Evolutionary conservation across 2,329 filamentous ascomycete species (phyloP), one percentile per base, ranked within the genome.

Genomic region (Pyrenophora graminea): DNA sequence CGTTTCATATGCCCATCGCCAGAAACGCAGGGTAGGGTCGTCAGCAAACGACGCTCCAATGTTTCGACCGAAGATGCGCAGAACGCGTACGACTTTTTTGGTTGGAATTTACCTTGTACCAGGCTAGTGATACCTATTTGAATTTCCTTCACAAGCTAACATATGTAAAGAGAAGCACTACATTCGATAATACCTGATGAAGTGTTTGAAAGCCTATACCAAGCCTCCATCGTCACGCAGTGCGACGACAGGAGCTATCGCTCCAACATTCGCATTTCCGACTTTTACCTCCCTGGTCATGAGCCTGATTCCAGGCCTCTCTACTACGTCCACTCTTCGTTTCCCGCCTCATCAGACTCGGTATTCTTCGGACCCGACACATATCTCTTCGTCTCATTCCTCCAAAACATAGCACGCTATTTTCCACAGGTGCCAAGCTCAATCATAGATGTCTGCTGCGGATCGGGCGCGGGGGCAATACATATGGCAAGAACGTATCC

Each of bases 341-440:
- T 61, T 30, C 62, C 62, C 3, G 56, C 58, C 3, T 48, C 61
- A 1, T 51, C 62, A 18, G 58, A 63, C 34, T 53, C 62, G 3
- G 61, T 65, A 2, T 63, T 65, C 52, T 65, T 62, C 25, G 62
- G 62, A 4, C 62, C 62, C 2, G 62, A 65, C 31, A 65, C 62
- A 4, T 65, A 65, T 39, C 55, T 63, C 10, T 65, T 62, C n/a
- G 48, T 57, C 3, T 49, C 51, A 10, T 63, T 62, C 39, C 47
- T 65, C n/a, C 45, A 56, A 30, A 48, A 41, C 12, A 50, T 53
- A 25, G 21, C 49, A 5, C 51, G 42, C 18, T 52, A 61, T 38
- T 21, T 65, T 4, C 37, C 45, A 17, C 25, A 55, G 2, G 13
- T 45, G 2, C 52, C 56, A 8, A 50, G 10, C 17, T 58, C 52